A percentile compares a stretch with the other conserved stretches of the same genome.
Evolutionary conservation across 2,329 filamentous ascomycete genomes (phyloP).

Genomic region (Botrytis sinoallii): DNA sequence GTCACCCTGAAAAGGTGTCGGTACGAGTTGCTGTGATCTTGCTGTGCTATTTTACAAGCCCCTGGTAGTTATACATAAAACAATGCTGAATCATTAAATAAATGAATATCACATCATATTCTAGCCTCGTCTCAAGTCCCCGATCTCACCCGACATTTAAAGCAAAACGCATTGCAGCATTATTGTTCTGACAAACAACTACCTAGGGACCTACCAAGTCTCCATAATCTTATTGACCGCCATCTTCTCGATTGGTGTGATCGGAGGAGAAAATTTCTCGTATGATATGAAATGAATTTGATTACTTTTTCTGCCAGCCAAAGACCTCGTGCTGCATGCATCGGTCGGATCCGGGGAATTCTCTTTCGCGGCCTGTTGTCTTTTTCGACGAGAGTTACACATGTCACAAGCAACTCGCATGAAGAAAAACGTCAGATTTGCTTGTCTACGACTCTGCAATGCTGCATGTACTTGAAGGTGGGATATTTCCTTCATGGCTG

Average conservation of each 20-base stretch:
- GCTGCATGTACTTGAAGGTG: slow-evolving; percentile 10
- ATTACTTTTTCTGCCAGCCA: slow-evolving; percentile 10
- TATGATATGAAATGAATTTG: neutral
- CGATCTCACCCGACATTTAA: slow-evolving; percentile 11
- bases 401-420: slow-evolving; percentile 1
- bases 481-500: slow-evolving; percentile 1
- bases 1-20: neutral
- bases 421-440: neutral
- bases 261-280: slow-evolving; percentile 4
- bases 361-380: neutral
- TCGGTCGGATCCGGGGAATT: slow-evolving; percentile 4
- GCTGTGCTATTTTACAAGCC: neutral
- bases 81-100: neutral
- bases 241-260: neutral
- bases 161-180: neutral
- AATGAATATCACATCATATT: slow-evolving; percentile 5
- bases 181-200: neutral
- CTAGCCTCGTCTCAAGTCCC: slow-evolving; percentile 10
- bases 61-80: neutral
- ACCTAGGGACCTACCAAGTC: neutral
- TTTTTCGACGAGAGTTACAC: neutral
- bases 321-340: neutral
- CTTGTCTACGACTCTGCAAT: neutral
- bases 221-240: neutral
- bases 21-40: neutral